Conservation (phyloP, 768 basidiomycete species). For the Sporobolomyces roseus region DNA sequence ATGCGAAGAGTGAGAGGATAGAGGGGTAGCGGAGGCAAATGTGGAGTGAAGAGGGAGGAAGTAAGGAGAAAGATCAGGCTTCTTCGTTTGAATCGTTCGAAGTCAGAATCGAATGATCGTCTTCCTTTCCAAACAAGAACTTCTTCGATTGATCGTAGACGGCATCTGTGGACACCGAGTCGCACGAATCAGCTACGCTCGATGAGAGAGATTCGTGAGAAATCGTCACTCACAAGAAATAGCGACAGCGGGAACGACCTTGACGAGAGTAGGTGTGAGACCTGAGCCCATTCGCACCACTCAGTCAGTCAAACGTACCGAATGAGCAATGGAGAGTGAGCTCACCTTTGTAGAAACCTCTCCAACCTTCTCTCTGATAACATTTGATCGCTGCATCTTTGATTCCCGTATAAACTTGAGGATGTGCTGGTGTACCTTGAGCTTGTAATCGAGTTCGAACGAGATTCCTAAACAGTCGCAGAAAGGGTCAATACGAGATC, state of each 20-base stretch:
- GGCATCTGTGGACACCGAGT: slow-evolving; percentile 20
- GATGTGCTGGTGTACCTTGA: slow-evolving; percentile 91
- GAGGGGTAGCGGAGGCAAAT: background rate
- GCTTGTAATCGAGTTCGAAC: slow-evolving; percentile 93
- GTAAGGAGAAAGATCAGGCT: background rate
- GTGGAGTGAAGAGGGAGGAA: background rate
- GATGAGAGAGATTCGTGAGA: background rate
- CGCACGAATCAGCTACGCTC: background rate
- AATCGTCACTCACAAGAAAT: slow-evolving; percentile 57
- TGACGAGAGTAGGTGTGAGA: slow-evolving; percentile 83
- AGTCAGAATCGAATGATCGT: slow-evolving; percentile 3
- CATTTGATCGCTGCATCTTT: slow-evolving; percentile 77
- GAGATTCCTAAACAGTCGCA: slow-evolving; percentile 51
- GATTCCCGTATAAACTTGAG: slow-evolving; percentile 82
- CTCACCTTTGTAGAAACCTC: slow-evolving; percentile 71
- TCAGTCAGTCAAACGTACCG: background rate
- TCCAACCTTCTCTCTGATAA: slow-evolving; percentile 79
- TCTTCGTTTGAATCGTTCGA: slow-evolving; percentile 15
- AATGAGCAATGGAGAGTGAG: background rate
- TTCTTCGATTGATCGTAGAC: slow-evolving; percentile 39
- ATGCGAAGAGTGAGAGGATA: background rate
- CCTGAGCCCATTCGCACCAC: slow-evolving; percentile 53
- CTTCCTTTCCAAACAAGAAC: slow-evolving; percentile 30
- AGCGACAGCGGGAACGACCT: slow-evolving; percentile 94
- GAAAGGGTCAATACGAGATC: background rate